These are phyloP conservation scores for Saccharomycopsis phalli DNA, from an alignment of 1,139 yeast species.

Conservation along the genomic window DNA sequence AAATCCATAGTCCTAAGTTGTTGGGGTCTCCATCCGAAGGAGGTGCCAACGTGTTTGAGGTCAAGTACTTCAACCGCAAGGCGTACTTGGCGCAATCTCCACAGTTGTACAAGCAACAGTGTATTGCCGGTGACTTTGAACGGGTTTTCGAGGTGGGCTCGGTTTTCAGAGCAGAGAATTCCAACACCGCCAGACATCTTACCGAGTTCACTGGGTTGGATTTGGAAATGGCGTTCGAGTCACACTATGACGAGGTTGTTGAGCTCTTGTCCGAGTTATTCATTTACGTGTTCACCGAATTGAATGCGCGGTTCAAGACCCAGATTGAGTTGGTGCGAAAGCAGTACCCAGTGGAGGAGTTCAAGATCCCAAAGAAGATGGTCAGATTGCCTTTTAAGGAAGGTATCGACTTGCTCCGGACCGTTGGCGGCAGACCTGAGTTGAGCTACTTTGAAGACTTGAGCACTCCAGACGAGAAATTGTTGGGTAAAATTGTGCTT, in stretches of 20 bases:
- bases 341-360: conserved; percentile 97
- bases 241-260: conserved; percentile 92
- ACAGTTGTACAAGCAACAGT: conserved; percentile 94
- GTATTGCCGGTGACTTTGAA: conserved; percentile 96
- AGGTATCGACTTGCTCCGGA: conserved; percentile 79
- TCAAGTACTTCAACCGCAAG: conserved; percentile 82
- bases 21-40: conserved; percentile 96
- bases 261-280: conserved; percentile 79
- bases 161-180: conserved; percentile 97
- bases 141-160: conserved; percentile 94
- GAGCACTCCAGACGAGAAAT: conserved; percentile 88
- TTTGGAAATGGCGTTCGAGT: conserved; percentile 96
- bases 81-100: conserved; percentile 98
- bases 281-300: conserved; percentile 77
- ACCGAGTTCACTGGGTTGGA: conserved; percentile 97
- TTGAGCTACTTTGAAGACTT: conserved; percentile 84
- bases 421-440: conserved; percentile 68
- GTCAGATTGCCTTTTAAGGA: conserved; percentile 83
- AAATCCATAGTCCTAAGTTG: conserved; percentile 92
- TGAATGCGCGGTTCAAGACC: conserved; percentile 65
- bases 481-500: conserved; percentile 83
- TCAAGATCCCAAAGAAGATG: conserved; percentile 89
- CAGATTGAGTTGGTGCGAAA: conserved; percentile 87
- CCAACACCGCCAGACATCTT: conserved; percentile 98
- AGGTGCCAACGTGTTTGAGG: conserved; percentile 93